Conservation (phyloP, 2,329 filamentous ascomycete genomes). For the Exserohilum rostratum region DNA sequence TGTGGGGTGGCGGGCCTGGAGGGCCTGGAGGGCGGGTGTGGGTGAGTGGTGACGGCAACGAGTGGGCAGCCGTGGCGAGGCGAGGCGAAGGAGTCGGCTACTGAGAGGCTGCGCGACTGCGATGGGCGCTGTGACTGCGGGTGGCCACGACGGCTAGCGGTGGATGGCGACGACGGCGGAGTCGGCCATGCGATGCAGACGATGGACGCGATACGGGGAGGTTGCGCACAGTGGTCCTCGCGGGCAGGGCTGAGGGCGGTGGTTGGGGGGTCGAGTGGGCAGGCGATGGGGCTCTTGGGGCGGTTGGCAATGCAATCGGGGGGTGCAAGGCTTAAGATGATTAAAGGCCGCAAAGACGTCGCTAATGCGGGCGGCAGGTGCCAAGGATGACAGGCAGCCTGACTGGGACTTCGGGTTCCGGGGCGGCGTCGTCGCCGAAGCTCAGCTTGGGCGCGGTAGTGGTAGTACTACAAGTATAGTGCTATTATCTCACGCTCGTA, state of each 20-base stretch:
- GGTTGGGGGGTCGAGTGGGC: background rate
- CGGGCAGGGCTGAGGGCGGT: background rate
- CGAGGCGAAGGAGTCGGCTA: constrained; percentile 27
- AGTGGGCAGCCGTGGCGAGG: constrained; percentile 32
- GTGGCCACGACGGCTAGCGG: constrained; percentile 24
- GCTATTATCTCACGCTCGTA: too few species aligned
- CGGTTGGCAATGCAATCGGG: too few species aligned
- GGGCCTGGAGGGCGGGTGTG: too few species aligned
- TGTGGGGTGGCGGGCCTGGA: constrained; percentile 2
- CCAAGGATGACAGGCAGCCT: background rate
- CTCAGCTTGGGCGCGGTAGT: too few species aligned
- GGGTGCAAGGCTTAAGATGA: background rate
- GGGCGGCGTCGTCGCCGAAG: background rate
- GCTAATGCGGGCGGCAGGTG: constrained; percentile 3
- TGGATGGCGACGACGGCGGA: constrained; percentile 18
- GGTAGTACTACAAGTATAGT: too few species aligned
- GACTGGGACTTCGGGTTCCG: background rate
- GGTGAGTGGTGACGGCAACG: constrained; percentile 34
- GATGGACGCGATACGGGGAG: constrained; percentile 1
- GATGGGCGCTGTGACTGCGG: constrained; percentile 17
- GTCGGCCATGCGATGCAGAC: constrained; percentile 33
- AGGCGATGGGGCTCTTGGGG: background rate
- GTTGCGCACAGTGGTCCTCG: constrained; percentile 15
- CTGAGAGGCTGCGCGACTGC: constrained; percentile 3
- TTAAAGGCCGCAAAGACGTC: constrained; percentile 4